Evolutionary conservation across 2,329 filamentous ascomycete species (phyloP).

Genomic region (Fusarium miscanthi): DNA sequence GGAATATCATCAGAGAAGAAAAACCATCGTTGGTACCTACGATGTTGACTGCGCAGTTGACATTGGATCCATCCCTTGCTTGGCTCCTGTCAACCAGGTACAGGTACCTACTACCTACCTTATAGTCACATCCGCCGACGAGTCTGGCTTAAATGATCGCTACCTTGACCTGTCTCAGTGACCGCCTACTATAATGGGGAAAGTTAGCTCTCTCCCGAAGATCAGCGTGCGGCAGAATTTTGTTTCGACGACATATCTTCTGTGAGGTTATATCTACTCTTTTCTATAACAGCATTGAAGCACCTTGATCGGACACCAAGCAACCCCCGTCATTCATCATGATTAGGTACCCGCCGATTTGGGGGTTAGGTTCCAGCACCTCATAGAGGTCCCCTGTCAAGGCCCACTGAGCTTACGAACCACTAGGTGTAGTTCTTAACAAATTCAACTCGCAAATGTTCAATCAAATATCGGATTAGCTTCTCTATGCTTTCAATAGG

Average conservation of each 20-base stretch:
- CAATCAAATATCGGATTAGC: constrained; percentile 16
- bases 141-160: not conserved
- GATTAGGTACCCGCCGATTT: not conserved
- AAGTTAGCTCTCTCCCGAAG: not conserved
- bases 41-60: not conserved
- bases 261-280: not conserved
- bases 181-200: not conserved
- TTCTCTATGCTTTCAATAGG: constrained; percentile 17
- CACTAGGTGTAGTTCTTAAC: not conserved
- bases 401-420: not conserved
- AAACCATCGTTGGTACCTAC: not conserved
- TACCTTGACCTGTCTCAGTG: not conserved
- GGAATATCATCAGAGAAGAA: not conserved
- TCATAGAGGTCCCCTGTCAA: not conserved
- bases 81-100: constrained; percentile 10
- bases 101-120: not conserved
- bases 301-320: not conserved
- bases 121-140: not conserved
- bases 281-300: not conserved
- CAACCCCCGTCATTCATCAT: not conserved
- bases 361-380: not conserved
- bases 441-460: not conserved
- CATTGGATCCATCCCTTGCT: constrained; percentile 14
- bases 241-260: not conserved
- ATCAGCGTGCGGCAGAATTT: not conserved